These are phyloP conservation scores for Aphanoascus verrucosus DNA, from an alignment of 2,329 filamentous ascomycete species.

Conservation along the genomic window DNA sequence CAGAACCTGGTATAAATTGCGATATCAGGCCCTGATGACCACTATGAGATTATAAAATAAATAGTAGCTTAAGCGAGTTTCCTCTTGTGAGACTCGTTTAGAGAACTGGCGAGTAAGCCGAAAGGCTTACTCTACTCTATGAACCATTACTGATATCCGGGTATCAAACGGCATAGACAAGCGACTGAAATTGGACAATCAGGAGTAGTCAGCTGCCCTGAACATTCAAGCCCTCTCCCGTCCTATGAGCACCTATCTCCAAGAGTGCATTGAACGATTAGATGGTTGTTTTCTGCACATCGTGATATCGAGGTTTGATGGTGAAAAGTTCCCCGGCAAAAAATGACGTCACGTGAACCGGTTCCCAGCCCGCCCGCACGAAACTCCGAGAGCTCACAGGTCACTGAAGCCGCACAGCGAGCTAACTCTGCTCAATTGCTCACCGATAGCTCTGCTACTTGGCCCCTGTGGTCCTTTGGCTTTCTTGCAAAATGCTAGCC, in stretches of 20 bases:
- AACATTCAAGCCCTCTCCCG: no score
- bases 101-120: background rate
- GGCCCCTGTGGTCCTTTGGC: background rate
- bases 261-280: no score
- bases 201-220: no score
- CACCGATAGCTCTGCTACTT: background rate
- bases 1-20: background rate
- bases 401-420: background rate
- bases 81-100: background rate
- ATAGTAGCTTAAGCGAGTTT: background rate
- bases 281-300: no score
- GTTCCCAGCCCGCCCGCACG: background rate
- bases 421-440: background rate
- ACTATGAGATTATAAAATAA: background rate
- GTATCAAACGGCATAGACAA: background rate
- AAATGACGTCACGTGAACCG: conserved; percentile 6
- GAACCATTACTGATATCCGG: background rate
- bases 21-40: background rate
- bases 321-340: background rate
- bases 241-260: no score
- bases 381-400: background rate
- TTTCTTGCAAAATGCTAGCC: background rate
- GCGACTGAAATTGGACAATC: no score
- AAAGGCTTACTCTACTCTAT: background rate
- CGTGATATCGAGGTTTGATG: no score